Conservation (phyloP, 2,329 filamentous ascomycete genomes). For the Verticillium isaacii region DNA sequence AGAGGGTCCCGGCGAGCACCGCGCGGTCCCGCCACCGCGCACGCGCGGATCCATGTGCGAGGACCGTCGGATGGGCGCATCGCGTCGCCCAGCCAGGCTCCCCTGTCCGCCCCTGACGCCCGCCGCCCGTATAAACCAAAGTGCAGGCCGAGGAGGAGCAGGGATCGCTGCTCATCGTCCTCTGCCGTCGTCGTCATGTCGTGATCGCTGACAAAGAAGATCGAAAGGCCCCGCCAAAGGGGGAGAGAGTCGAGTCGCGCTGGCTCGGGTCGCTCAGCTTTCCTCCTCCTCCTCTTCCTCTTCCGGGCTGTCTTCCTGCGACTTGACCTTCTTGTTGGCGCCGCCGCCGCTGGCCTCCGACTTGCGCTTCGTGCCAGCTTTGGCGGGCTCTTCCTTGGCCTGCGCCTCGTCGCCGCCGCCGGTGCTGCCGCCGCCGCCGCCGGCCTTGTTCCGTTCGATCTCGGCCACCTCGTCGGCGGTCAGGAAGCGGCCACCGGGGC, state of each 20-base stretch:
- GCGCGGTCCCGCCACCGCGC: background rate
- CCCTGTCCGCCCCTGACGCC: conserved; percentile 5
- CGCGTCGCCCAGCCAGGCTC: background rate
- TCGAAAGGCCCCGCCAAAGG: background rate
- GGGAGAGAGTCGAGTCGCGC: background rate
- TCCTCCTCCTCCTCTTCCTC: conserved; percentile 40
- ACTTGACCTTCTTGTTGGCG: conserved; percentile 53
- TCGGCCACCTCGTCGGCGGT: conserved; percentile 93
- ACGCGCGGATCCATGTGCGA: background rate
- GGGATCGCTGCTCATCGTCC: conserved; percentile 6
- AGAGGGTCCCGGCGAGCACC: conserved; percentile 2
- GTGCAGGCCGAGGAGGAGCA: conserved; percentile 4
- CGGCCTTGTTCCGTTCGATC: conserved; percentile 65
- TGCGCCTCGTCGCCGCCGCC: conserved; percentile 3
- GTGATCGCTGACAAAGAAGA: conserved; percentile 27
- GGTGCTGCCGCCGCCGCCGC: conserved; percentile 11
- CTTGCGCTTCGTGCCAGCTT: conserved; percentile 55
- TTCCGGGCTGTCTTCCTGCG: conserved; percentile 31
- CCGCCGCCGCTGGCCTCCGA: conserved; percentile 43
- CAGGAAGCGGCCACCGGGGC: conserved; percentile 90
- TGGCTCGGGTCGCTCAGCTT: conserved; percentile 22
- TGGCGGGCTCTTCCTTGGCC: conserved; percentile 12
- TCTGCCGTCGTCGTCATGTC: conserved; percentile 28
- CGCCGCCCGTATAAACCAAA: conserved; percentile 7
- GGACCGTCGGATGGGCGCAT: background rate